These are phyloP conservation scores for Xylariaceae sp. DNA, from an alignment of 2,329 filamentous ascomycete genomes.

Conservation along the genomic window DNA sequence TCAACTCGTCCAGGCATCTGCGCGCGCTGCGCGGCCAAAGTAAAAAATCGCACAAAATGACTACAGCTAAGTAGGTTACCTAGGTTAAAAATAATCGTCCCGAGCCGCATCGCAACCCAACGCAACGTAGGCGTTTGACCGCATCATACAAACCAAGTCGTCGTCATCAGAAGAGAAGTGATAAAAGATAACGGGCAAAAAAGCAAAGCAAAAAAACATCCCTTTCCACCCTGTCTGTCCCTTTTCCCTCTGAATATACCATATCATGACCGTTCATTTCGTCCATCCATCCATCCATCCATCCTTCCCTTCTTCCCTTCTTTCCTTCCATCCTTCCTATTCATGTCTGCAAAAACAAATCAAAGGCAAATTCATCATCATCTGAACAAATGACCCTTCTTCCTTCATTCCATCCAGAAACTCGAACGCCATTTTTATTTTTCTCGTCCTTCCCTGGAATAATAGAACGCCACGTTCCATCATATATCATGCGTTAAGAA, in stretches of 20 bases:
- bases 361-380: background rate
- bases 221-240: background rate
- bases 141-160: too few species aligned
- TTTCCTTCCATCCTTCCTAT: background rate
- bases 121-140: too few species aligned
- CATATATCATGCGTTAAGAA: slow-evolving; percentile 23
- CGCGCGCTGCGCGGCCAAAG: too few species aligned
- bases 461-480: slow-evolving; percentile 27
- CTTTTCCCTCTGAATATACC: background rate
- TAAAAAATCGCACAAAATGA: too few species aligned
- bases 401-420: background rate
- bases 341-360: background rate
- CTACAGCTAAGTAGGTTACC: too few species aligned
- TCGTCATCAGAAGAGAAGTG: slow-evolving; percentile 3
- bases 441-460: slow-evolving; percentile 3
- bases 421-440: background rate
- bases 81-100: too few species aligned
- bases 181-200: background rate
- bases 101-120: too few species aligned
- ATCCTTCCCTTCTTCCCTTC: slow-evolving; percentile 1
- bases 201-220: background rate
- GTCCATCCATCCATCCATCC: slow-evolving; percentile 1
- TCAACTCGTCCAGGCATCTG: too few species aligned
- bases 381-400: background rate
- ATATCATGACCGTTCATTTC: background rate